phyloP scores from a whole-genome alignment of 257 asterid genomes.

The Solanum peruvianum region DNA sequence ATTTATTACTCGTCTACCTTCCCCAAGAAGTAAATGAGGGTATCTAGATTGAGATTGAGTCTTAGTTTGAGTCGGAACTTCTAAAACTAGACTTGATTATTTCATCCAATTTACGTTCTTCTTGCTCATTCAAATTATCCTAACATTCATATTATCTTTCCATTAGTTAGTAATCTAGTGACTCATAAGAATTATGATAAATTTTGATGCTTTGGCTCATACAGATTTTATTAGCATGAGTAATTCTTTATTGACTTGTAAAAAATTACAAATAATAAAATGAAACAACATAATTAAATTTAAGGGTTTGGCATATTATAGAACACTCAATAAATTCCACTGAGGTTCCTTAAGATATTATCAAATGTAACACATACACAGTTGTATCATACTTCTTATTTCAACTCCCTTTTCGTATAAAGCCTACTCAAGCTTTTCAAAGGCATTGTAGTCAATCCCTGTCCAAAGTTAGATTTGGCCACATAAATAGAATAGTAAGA shows the following conservation, averaged over 20 bases:
- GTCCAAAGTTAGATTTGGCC: not conserved
- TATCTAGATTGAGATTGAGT: not conserved
- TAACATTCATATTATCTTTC: not conserved
- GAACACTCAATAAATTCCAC: not conserved
- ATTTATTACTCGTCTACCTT: not conserved
- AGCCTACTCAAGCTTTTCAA: not conserved
- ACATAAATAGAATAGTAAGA: not conserved
- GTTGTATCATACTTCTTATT: not conserved
- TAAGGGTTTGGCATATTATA: not conserved
- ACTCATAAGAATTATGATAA: too few relatives aligned
- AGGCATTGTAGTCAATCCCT: not conserved
- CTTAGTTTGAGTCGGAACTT: not conserved
- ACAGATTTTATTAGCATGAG: not conserved
- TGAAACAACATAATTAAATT: too few relatives aligned
- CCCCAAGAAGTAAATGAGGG: not conserved
- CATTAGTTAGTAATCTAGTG: not conserved
- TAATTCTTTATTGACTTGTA: not conserved
- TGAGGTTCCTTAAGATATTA: not conserved
- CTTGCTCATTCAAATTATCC: not conserved
- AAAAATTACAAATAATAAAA: not conserved
- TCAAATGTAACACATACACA: not conserved
- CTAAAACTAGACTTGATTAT: not conserved
- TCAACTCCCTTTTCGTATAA: not conserved
- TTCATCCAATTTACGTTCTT: not conserved
- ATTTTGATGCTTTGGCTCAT: not conserved